Evolutionary conservation across 805 yeast genomes (phyloP), one percentile per base, ranked within the genome.

Genomic region (Sungouiozyma ichnusensis): DNA sequence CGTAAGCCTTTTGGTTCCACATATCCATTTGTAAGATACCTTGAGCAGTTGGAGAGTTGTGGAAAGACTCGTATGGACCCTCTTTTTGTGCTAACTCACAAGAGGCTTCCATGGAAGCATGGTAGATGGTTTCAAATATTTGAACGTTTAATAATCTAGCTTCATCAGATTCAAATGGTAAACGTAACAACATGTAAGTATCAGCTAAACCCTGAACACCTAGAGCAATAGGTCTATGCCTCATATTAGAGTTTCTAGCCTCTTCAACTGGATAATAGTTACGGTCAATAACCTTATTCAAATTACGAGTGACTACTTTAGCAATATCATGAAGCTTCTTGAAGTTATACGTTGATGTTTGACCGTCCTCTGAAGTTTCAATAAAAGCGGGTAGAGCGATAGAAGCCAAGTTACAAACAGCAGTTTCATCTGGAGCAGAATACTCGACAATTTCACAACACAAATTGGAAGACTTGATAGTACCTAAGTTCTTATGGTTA

Each of bases 181-280:
- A 55, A 54, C 94, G 76, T 47, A 90, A 68, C 49, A 73, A 70
- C 72, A 85, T 75, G 63, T 86, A 90, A 1, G 81, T 71, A 63
- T 90, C 97, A 20, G 97, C 96, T 42, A 90, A 70, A 44, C 98
- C 98, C 64, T 90, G 96, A n/a, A 90, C 96, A 51, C 98, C 98
- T 17, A 90, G 65, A n/a, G 97, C 97, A 54, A 90, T 76, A 16
- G 98, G 97, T 53, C 98, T 73, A 63, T 90, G 82, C 56, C 77
- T 78, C 71, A 76, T 66, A 63, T 92, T 90, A 15, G 96, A 85
- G 37, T 48, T 57, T 54, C 71, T 72, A 4, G 97, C 90, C 49
- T 77, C 82, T 41, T 72, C 76, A 18, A 85, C 80, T 3, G 98
- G 97, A 60, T 90, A 90, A 58, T 68, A 71, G 57, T 87, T 85